Evolutionary conservation across 2,329 filamentous ascomycete species (phyloP), one percentile per base, ranked within the genome.

Genomic region (Hypoxylon sp.): DNA sequence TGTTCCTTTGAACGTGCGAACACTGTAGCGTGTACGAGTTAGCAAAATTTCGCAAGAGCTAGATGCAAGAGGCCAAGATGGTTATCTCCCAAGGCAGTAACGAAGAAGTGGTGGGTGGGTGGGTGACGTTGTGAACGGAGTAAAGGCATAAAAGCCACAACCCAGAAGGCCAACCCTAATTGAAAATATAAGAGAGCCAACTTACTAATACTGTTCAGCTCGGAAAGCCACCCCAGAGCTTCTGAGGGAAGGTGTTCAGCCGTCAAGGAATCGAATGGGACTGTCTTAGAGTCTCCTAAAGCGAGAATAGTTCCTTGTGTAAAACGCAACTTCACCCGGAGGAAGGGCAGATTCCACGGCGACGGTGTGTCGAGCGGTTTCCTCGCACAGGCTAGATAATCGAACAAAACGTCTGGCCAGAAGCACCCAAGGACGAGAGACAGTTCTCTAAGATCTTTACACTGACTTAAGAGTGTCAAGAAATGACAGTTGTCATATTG

Each of bases 391-490:
- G 1, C 15, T 3, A 24, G 21, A 29, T 27, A 29, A n/a, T 31
- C 13, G 1, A 1, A 2, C 21, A 47, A 29, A 24, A 8, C 7
- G n/a, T n/a, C 3, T 8, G 2, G 3, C 2, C n/a, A 17, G 6
- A 7, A 1, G 6, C 7, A 50, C 3, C 10, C 4, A 2, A 50
- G n/a, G 7, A 11, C 10, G 11, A 35, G 27, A 5, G 27, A 35
- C 10, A 64, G 1, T 8, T 59, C 35, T 11, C 27, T 64, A 6
- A 64, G 15, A 15, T 27, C 29, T 11, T 48, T 19, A 27, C 61
- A 64, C 21, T 64, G 52, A 13, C 35, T 47, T 6, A 64, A 19
- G 5, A 64, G 29, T 1, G 42, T 3, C 15, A 54, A 11, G 7
- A 13, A 15, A 51, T 39, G 29, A 15, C 2, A 37, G 11, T 37